phyloP scores from a whole-genome alignment of 192 early-diverging fungal species.

The Mortierella claussenii region DNA sequence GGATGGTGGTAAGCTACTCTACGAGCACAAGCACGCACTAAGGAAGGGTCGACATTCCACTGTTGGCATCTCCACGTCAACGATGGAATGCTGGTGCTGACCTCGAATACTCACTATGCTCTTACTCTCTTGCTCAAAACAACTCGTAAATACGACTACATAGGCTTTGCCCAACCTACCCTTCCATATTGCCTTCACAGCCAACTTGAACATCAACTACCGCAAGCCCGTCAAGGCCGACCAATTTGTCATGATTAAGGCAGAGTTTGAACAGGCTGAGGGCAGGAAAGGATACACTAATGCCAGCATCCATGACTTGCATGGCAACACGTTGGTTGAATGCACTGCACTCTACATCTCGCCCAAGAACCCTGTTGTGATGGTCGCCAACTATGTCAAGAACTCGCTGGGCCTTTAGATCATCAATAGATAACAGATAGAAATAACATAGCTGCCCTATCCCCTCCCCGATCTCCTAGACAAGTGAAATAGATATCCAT shows the following conservation, averaged over 20 bases:
- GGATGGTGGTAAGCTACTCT: slow-evolving; percentile 39
- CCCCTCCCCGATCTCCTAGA: too few relatives aligned
- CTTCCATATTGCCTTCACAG: slow-evolving; percentile 76
- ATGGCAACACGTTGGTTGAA: slow-evolving; percentile 35
- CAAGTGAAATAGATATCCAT: not conserved
- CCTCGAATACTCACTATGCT: slow-evolving; percentile 4
- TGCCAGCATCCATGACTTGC: slow-evolving; percentile 32
- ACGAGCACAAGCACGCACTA: too few relatives aligned
- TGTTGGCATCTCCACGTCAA: too few relatives aligned
- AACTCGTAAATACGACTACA: not conserved
- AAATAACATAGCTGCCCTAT: too few relatives aligned
- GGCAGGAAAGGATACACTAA: slow-evolving; percentile 71
- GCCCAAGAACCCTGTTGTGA: slow-evolving; percentile 43
- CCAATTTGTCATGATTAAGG: slow-evolving; percentile 68
- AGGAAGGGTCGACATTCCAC: too few relatives aligned
- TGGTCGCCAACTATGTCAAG: slow-evolving; percentile 48
- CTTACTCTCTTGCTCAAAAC: not conserved
- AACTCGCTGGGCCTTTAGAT: slow-evolving; percentile 39
- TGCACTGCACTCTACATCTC: slow-evolving; percentile 42
- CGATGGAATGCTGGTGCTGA: too few relatives aligned
- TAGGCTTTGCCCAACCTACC: slow-evolving; percentile 67
- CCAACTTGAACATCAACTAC: slow-evolving; percentile 81
- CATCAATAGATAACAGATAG: not conserved
- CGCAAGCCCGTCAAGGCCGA: slow-evolving; percentile 72
- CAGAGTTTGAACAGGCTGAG: slow-evolving; percentile 68